Conservation (phyloP, 2,329 filamentous ascomycete genomes). For the Sarocladium oryzae region DNA sequence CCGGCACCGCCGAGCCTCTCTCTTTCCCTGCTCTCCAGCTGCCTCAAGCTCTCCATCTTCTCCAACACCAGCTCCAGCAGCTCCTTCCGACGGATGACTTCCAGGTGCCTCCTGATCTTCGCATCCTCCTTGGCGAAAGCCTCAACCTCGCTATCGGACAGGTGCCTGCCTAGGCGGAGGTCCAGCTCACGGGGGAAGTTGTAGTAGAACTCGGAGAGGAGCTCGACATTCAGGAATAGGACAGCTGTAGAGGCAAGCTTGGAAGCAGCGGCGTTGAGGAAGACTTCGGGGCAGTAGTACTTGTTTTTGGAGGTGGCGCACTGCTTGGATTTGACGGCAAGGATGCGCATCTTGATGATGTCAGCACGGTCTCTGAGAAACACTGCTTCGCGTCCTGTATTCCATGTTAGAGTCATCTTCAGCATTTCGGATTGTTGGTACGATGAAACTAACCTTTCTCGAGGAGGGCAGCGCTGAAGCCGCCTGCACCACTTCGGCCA, state of each 20-base stretch:
- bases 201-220: constrained; percentile 96
- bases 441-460: constrained; percentile 56
- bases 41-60: constrained; percentile 88
- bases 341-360: constrained; percentile 82
- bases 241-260: constrained; percentile 94
- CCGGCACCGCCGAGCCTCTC: constrained; percentile 27
- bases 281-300: constrained; percentile 94
- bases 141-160: constrained; percentile 76
- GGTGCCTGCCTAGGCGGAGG: constrained; percentile 71
- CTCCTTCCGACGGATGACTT: constrained; percentile 88
- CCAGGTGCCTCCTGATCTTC: constrained; percentile 80
- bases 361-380: constrained; percentile 90
- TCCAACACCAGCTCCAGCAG: constrained; percentile 85
- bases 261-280: constrained; percentile 93
- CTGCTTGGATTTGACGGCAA: constrained; percentile 85
- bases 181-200: constrained; percentile 94
- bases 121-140: constrained; percentile 89
- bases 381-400: constrained; percentile 75
- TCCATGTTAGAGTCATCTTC: not conserved
- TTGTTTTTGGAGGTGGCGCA: constrained; percentile 81
- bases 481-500: constrained; percentile 77
- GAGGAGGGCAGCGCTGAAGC: constrained; percentile 85
- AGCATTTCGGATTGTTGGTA: not conserved
- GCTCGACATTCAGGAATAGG: constrained; percentile 93
- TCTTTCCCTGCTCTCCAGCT: constrained; percentile 71